A percentile compares a stretch with the other conserved stretches of the same genome.
Evolutionary conservation across 352 stramenopile species (phyloP).

Genomic region (Pythium periplocum): DNA sequence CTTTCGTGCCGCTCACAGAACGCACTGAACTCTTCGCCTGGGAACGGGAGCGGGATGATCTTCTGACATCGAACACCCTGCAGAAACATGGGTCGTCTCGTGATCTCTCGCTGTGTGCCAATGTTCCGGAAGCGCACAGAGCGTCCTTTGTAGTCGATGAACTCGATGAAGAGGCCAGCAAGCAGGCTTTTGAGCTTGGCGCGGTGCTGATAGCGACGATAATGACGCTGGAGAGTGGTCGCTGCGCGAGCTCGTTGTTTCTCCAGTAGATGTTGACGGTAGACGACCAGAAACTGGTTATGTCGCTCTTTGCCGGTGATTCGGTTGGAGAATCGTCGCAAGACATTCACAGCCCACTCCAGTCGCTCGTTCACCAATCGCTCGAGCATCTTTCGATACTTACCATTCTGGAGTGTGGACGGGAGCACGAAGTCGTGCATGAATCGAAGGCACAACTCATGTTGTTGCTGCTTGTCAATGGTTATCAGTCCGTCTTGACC

Average conservation of each 20-base stretch:
- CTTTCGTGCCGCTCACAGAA: constrained; percentile 68
- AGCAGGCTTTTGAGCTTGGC: constrained; percentile 36
- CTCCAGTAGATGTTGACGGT: constrained; percentile 25
- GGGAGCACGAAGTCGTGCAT: constrained; percentile 64
- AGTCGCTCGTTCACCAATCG: constrained; percentile 28
- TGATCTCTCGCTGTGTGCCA: constrained; percentile 25
- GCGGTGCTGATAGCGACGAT: constrained; percentile 43
- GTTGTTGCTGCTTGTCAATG: constrained; percentile 13
- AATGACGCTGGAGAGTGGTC: constrained; percentile 36
- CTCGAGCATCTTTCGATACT: constrained; percentile 48
- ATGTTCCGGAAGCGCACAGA: constrained; percentile 40
- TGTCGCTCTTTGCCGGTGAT: constrained; percentile 35
- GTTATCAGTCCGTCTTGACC: neutral
- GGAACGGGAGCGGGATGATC: constrained; percentile 57
- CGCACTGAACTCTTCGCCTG: constrained; percentile 59
- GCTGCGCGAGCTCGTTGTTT: constrained; percentile 18
- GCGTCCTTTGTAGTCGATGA: constrained; percentile 38
- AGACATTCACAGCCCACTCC: constrained; percentile 35
- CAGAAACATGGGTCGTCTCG: constrained; percentile 45
- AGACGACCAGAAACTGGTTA: constrained; percentile 39
- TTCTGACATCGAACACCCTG: constrained; percentile 41
- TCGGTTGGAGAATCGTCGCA: constrained; percentile 38
- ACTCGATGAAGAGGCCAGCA: constrained; percentile 57
- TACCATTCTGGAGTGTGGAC: constrained; percentile 48
- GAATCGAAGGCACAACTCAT: constrained; percentile 43